Base-by-base conservation (phyloP, 768 basidiomycete genomes). In the Suillus ampliporus region DNA sequence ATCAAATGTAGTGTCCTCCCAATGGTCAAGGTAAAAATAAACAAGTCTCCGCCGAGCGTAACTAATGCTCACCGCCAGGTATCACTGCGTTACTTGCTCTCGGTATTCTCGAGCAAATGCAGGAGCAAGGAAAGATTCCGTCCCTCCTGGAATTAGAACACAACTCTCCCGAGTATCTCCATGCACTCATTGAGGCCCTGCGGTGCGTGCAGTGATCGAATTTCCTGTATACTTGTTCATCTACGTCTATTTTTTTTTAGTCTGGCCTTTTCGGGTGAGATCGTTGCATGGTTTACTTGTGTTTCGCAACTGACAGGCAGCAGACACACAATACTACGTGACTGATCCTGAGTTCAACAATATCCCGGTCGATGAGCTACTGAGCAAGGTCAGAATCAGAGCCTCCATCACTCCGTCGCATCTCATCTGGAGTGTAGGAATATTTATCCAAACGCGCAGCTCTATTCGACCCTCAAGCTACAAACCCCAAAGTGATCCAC, bases 11-110 rank as follows among this genome's bases (percentile, higher is more conserved):
- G 94, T 97, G 95, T 69, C 97, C 96, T 9, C 97, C 97, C 0
- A 99, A 97, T 73, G 95, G 97, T 10, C 96, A 98, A 85, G 97
- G 96, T 71, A 14, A 63, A 58, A 48, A 48, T 46, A 6, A 23
- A 3, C 23, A 14, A 31, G 50, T 60, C 47, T n/a, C n/a, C 23
- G 46, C 58, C 13, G 10, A 63, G 14, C 19, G 23, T 50, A 26
- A 21, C 43, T 53, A 50, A 51, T 58, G 40, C 52, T 40, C 19
- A 63, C 44, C 23, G 43, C 51, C 60, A 89, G 88, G 89, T n/a
- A 85, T 99, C 46, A 97, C 96, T 5, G 94, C 97, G 0, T 83
- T 99, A 9, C 79, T 99, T 35, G 94, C 96, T 14, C 84, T 99
- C 23, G 97, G 97, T 2, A 94, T 99, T 63, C 79, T 99, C 54